phyloP scores from a whole-genome alignment of 768 basidiomycete species.

The Macrocybe gigantea region DNA sequence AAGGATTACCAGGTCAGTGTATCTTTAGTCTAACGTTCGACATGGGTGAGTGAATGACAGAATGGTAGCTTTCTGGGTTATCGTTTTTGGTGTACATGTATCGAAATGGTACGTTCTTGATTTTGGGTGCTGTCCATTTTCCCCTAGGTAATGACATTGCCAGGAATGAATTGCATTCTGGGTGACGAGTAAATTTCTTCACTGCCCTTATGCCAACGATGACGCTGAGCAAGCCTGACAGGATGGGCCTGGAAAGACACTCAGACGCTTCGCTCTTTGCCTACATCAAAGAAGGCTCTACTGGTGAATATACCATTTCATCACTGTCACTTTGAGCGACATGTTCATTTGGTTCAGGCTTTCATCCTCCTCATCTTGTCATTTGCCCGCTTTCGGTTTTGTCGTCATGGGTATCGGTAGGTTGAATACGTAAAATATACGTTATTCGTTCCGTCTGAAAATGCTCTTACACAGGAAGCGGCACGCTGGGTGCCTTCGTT shows the following conservation, averaged over 20 bases:
- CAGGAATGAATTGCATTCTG: constrained; percentile 65
- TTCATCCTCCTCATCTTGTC: constrained; percentile 59
- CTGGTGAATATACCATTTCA: constrained; percentile 18
- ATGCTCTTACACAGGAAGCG: constrained; percentile 32
- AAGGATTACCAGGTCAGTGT: constrained; percentile 63
- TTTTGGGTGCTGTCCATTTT: too few relatives aligned
- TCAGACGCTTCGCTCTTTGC: constrained; percentile 65
- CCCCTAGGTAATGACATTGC: background rate
- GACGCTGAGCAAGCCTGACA: constrained; percentile 9
- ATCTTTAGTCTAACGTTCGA: background rate
- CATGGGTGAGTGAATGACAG: background rate
- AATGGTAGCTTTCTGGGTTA: constrained; percentile 47
- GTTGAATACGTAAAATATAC: constrained; percentile 2
- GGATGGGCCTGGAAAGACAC: constrained; percentile 63
- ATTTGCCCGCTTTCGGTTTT: constrained; percentile 70
- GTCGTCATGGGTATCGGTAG: constrained; percentile 50
- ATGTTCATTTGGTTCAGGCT: constrained; percentile 16
- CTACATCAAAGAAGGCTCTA: constrained; percentile 50
- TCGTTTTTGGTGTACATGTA: constrained; percentile 64
- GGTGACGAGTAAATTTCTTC: constrained; percentile 52
- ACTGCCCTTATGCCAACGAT: background rate
- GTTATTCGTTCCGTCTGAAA: background rate
- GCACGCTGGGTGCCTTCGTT: constrained; percentile 50
- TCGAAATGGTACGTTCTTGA: constrained; percentile 44
- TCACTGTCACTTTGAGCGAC: background rate